Percentiles rank a stretch among this genome's conserved stretches.
phyloP scores from a whole-genome alignment of 352 stramenopile genomes.

The Phytophthora cryptogea region DNA sequence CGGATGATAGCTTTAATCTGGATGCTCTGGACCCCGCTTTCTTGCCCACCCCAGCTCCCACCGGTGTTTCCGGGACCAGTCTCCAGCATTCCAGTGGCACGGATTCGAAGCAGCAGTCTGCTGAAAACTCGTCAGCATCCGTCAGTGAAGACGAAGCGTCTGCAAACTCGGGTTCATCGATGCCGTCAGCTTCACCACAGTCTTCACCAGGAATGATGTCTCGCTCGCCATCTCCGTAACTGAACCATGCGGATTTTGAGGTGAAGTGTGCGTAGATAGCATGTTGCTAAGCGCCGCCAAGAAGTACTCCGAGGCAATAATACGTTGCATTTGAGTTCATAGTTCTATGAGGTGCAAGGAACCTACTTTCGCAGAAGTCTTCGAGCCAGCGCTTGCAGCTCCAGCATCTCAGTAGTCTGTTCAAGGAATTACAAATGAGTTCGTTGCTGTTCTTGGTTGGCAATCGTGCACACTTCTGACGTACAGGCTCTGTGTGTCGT shows the following conservation, averaged over 20 bases:
- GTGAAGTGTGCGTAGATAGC: not conserved
- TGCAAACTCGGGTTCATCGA: constrained; percentile 64
- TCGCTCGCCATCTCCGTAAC: constrained; percentile 55
- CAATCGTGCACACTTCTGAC: constrained; percentile 12
- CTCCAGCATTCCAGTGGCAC: constrained; percentile 17
- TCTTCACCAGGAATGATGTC: constrained; percentile 62
- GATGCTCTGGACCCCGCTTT: constrained; percentile 43
- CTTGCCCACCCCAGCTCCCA: constrained; percentile 31
- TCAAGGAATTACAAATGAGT: not conserved
- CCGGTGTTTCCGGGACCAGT: constrained; percentile 8
- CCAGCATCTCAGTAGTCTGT: constrained; percentile 36
- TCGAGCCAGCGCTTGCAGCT: constrained; percentile 42
- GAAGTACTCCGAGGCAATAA: constrained; percentile 1
- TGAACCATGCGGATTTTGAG: not conserved
- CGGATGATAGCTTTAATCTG: constrained; percentile 63
- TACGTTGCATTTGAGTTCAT: not conserved
- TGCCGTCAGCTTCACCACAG: constrained; percentile 56
- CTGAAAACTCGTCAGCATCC: constrained; percentile 46
- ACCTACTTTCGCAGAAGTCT: constrained; percentile 43
- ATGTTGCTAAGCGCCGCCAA: not conserved
- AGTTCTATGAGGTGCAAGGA: not conserved
- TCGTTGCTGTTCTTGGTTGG: not conserved
- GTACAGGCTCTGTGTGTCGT: constrained; percentile 50
- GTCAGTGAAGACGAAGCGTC: constrained; percentile 58
- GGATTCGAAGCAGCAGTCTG: constrained; percentile 46